Conservation (phyloP, 805 yeast species). For the Dipodascus albidus region DNA sequence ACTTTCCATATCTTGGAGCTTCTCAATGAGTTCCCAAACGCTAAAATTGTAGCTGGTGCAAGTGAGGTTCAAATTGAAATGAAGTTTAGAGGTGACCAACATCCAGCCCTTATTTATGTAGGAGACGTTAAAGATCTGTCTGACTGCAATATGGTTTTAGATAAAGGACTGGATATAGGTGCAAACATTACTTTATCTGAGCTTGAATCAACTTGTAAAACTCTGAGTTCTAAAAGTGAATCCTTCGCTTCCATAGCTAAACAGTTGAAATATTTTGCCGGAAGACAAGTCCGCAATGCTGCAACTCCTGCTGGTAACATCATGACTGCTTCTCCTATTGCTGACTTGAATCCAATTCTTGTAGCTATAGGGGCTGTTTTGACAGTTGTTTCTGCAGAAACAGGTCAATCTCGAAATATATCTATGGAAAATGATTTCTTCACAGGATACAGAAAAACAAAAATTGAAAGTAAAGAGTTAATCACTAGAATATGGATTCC, state of each 20-base stretch:
- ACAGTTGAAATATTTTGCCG: constrained; percentile 37
- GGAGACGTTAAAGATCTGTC: constrained; percentile 33
- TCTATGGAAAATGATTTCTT: constrained; percentile 31
- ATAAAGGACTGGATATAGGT: constrained; percentile 32
- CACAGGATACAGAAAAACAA: constrained; percentile 33
- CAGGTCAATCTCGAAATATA: constrained; percentile 20
- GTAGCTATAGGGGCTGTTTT: constrained; percentile 32
- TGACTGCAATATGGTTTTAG: constrained; percentile 26
- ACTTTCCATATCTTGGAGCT: constrained; percentile 28
- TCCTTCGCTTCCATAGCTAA: constrained; percentile 25
- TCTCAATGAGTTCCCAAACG: constrained; percentile 25
- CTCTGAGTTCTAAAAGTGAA: constrained; percentile 16
- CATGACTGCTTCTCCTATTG: constrained; percentile 39
- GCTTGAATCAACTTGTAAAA: constrained; percentile 29
- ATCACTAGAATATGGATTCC: constrained; percentile 32
- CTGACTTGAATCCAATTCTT: constrained; percentile 36
- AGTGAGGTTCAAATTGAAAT: constrained; percentile 38
- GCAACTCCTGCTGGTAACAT: constrained; percentile 41
- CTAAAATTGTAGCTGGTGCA: constrained; percentile 36
- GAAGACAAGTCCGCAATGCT: constrained; percentile 38
- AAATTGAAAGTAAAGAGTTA: constrained; percentile 27
- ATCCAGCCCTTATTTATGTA: constrained; percentile 30
- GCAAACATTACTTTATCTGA: constrained; percentile 32
- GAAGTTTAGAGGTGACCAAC: constrained; percentile 32
- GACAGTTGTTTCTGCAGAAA: constrained; percentile 25